Evolutionary conservation across 371 early-diverging fungal genomes (phyloP).

Genomic region (Mortierella sp.): DNA sequence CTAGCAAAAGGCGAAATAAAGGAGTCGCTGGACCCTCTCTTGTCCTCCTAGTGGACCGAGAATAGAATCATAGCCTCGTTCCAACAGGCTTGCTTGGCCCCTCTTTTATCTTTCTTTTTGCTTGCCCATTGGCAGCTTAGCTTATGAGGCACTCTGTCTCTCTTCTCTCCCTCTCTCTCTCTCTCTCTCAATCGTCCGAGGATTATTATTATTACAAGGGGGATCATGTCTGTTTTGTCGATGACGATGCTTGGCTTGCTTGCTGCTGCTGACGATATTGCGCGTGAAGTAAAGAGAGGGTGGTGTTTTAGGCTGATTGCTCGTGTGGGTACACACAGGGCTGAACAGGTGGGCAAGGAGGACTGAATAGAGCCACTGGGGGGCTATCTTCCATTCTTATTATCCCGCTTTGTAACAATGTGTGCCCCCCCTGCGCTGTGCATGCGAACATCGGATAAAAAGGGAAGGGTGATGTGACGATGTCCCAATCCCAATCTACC

Average conservation of each 20-base stretch:
- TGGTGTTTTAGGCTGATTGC: conserved; percentile 3
- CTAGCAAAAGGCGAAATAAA: conserved; percentile 11
- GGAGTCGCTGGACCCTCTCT: background rate
- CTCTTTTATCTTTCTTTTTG: background rate
- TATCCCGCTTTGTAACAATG: background rate
- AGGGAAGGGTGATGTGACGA: background rate
- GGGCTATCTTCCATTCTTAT: background rate
- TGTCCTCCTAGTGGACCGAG: conserved; percentile 29
- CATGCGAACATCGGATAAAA: background rate
- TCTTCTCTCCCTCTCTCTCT: no score
- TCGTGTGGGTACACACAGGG: background rate
- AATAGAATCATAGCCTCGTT: conserved; percentile 24
- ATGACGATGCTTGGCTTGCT: background rate
- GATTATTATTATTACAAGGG: background rate
- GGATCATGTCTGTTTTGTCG: background rate
- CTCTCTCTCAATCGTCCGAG: background rate
- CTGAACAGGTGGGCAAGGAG: background rate
- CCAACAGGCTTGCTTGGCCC: background rate
- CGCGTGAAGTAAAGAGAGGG: background rate
- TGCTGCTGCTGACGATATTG: conserved; percentile 5
- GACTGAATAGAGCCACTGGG: background rate
- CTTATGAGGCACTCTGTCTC: background rate
- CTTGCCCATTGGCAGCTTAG: conserved; percentile 2
- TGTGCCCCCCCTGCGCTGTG: background rate
- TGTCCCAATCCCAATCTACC: conserved; percentile 12